phyloP scores from a whole-genome alignment of 805 yeast genomes.

The Komagataella pastoris region DNA sequence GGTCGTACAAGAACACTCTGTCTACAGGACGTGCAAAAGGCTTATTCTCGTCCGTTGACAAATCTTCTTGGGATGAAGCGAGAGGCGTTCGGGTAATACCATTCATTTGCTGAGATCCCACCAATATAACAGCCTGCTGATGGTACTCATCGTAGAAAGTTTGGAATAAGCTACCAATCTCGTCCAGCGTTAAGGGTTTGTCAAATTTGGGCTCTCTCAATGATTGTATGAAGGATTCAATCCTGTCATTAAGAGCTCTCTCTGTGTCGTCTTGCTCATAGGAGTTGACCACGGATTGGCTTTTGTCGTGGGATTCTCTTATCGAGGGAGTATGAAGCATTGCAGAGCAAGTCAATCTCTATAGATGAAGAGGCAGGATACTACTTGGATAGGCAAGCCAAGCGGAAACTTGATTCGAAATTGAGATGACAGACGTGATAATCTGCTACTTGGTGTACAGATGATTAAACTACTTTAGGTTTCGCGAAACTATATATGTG shows the following conservation, averaged over 20 bases:
- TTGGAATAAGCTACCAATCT: conserved; percentile 20
- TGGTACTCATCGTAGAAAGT: conserved; percentile 17
- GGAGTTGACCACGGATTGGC: neutral
- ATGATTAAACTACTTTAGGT: neutral
- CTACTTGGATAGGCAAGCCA: neutral
- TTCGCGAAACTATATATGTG: neutral
- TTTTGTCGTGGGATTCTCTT: neutral
- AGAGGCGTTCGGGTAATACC: neutral
- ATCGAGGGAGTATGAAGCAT: neutral
- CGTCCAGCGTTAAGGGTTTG: conserved; percentile 20
- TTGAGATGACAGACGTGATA: neutral
- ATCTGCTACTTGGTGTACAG: neutral
- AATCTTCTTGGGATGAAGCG: neutral
- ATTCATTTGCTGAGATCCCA: conserved; percentile 6
- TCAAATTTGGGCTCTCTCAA: conserved; percentile 21
- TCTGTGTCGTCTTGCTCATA: neutral
- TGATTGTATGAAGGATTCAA: conserved; percentile 5
- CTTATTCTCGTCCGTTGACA: neutral
- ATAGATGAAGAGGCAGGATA: neutral
- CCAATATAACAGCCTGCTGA: conserved; percentile 7
- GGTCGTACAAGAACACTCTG: conserved; percentile 12
- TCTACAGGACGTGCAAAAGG: conserved; percentile 4
- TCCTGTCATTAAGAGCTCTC: neutral
- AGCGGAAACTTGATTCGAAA: neutral
- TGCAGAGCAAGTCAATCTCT: neutral